Conservation (phyloP, 2,329 filamentous ascomycete genomes). For the Neofusicoccum umdonicola region DNA sequence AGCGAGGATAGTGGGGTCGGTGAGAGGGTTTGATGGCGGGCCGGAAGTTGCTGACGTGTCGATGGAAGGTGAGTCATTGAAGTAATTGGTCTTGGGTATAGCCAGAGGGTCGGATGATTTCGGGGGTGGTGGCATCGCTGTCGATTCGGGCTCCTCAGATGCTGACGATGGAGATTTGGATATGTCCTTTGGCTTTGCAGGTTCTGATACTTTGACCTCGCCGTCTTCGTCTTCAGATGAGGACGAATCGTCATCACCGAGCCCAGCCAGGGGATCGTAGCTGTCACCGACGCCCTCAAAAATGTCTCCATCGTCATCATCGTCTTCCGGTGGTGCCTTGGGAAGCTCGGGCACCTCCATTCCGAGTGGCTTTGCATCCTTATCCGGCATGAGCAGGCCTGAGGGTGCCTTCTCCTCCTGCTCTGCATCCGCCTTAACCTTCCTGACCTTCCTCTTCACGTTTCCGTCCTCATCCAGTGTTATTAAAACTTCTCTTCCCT, state of each 20-base stretch:
- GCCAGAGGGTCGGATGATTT: neutral
- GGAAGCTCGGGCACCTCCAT: constrained; percentile 46
- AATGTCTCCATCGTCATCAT: constrained; percentile 59
- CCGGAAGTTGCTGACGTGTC: constrained; percentile 22
- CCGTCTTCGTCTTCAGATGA: constrained; percentile 39
- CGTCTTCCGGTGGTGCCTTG: constrained; percentile 31
- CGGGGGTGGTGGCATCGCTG: constrained; percentile 12
- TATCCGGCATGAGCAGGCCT: constrained; percentile 43
- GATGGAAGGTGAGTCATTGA: constrained; percentile 19
- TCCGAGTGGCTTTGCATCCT: constrained; percentile 48
- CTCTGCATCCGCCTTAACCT: constrained; percentile 45
- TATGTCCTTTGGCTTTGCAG: constrained; percentile 10
- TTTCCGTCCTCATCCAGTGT: constrained; percentile 59
- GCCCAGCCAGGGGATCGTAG: constrained; percentile 58
- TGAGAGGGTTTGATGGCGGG: constrained; percentile 34
- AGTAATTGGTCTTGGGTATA: constrained; percentile 17
- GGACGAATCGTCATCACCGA: constrained; percentile 46
- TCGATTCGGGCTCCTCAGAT: constrained; percentile 9
- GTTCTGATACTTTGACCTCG: constrained; percentile 13
- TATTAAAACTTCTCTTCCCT: constrained; percentile 57
- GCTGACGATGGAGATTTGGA: neutral
- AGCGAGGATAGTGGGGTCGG: constrained; percentile 60
- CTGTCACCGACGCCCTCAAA: constrained; percentile 60
- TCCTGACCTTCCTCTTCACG: constrained; percentile 60
- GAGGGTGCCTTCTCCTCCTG: constrained; percentile 30